Evolutionary conservation across 768 basidiomycete genomes (phyloP).

Genomic region (Baorangia bicolor): DNA sequence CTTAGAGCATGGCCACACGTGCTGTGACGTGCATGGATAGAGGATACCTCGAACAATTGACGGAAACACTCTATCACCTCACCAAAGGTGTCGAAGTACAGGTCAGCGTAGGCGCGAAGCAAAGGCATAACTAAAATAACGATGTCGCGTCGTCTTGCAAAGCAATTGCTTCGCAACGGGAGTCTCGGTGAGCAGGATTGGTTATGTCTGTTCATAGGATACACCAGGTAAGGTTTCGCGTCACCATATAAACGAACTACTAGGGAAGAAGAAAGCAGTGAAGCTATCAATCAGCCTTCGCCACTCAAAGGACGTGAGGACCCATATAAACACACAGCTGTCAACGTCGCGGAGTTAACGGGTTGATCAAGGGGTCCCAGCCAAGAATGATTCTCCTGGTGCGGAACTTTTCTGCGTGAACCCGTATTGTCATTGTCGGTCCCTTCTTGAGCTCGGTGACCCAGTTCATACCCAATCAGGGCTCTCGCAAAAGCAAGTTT

Average conservation of each 20-base stretch:
- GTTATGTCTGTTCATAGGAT: background rate
- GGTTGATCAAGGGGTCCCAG: background rate
- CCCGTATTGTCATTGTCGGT: background rate
- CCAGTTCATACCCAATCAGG: background rate
- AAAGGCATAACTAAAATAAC: conserved; percentile 32
- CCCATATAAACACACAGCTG: no score
- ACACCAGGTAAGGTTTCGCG: no score
- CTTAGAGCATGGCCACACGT: no score
- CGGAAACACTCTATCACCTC: conserved; percentile 32
- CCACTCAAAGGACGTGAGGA: background rate
- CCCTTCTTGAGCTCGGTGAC: background rate
- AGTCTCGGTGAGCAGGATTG: background rate
- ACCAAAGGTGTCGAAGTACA: conserved; percentile 29
- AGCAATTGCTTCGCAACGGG: no score
- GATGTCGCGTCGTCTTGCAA: background rate
- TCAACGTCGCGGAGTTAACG: background rate
- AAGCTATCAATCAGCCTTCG: no score
- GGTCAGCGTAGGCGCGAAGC: conserved; percentile 27
- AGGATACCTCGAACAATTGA: conserved; percentile 27
- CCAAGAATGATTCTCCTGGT: no score
- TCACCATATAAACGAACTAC: background rate
- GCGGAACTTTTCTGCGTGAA: background rate
- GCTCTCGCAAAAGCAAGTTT: no score
- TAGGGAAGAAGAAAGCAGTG: background rate
- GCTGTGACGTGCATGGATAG: no score